These are phyloP conservation scores for Candida wancherniae DNA, from an alignment of 805 yeast species.

Conservation along the genomic window DNA sequence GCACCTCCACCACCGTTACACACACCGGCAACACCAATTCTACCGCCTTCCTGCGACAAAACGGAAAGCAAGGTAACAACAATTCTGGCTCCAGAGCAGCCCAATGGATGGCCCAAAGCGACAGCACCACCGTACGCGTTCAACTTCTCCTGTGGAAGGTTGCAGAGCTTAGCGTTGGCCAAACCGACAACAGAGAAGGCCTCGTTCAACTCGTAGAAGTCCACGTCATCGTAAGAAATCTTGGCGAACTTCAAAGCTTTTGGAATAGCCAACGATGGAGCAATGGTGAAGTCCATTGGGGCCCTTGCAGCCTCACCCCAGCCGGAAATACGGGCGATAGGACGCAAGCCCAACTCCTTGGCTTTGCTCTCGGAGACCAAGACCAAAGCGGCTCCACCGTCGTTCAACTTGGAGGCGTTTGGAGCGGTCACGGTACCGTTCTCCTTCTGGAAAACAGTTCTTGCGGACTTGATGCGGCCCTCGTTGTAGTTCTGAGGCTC, in stretches of 20 bases:
- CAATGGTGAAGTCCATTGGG: constrained; percentile 93
- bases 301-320: constrained; percentile 99
- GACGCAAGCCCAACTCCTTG: constrained; percentile 79
- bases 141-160: constrained; percentile 60
- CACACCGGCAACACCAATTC: constrained; percentile 90
- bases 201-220: constrained; percentile 93
- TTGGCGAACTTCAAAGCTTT: constrained; percentile 90
- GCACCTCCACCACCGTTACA: constrained; percentile 99
- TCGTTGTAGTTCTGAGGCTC: constrained; percentile 77
- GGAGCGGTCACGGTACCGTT: constrained; percentile 97
- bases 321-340: constrained; percentile 82
- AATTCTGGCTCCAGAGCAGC: constrained; percentile 94
- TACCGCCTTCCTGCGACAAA: constrained; percentile 71
- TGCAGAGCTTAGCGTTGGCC: constrained; percentile 73
- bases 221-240: constrained; percentile 60
- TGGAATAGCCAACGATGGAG: constrained; percentile 93
- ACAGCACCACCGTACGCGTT: constrained; percentile 96
- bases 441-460: constrained; percentile 92
- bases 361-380: constrained; percentile 81
- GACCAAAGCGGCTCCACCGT: constrained; percentile 95
- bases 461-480: constrained; percentile 69
- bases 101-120: constrained; percentile 92
- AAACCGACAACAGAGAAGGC: constrained; percentile 96
- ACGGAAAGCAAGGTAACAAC: constrained; percentile 81
- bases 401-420: constrained; percentile 93